Base-by-base conservation (phyloP, 2,329 filamentous ascomycete genomes). In the Aureobasidium sp. region DNA sequence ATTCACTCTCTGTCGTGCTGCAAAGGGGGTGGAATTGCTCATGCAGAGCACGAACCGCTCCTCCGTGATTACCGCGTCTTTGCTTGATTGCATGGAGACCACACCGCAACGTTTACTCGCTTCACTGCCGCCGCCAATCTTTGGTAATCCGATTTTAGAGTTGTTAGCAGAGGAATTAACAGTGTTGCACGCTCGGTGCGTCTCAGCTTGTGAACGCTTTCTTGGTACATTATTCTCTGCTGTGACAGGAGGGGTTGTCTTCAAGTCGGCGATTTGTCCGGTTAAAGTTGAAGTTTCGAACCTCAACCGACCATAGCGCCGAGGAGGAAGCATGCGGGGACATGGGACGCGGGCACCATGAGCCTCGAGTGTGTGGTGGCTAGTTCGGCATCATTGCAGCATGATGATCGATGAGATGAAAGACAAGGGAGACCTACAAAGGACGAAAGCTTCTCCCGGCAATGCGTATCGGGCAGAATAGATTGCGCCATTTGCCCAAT, bases 81-180 rank as follows among this genome's bases (percentile, higher is more conserved):
- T 17, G 19, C 21, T 48, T 27, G 42, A 21, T 17, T 35, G 37
- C 44, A 48, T 48, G 44, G 27, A 48, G 12, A 25, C 25, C 44
- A 48, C 44, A 48, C 44, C 44, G 44, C 44, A 48, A 48, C 44
- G 44, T 48, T n/a, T 37, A 19, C 21, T 48, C 44, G 44, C 44
- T 48, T 37, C 44, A 37, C 21, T 35, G 32, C 44, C 44, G 22
- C 44, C 44, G 30, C n/a, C 44, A 17, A 11, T 19, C 14, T 35
- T 4, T 35, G 21, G 12, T 17, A 6, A 48, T 25, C 14, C 25
- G 21, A 37, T 27, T 19, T 17, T 14, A n/a, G 2, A 14, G 30
- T 37, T 37, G 30, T 25, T 21, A 37, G 44, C 44, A 48, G 37
- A 48, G 14, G 44, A 30, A 30, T 7, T 25, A 24, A 25, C 25